A percentile compares a stretch with the other conserved stretches of the same genome.
Conservation (phyloP, 2,329 filamentous ascomycete species). For the Scedosporium dehoogii region DNA sequence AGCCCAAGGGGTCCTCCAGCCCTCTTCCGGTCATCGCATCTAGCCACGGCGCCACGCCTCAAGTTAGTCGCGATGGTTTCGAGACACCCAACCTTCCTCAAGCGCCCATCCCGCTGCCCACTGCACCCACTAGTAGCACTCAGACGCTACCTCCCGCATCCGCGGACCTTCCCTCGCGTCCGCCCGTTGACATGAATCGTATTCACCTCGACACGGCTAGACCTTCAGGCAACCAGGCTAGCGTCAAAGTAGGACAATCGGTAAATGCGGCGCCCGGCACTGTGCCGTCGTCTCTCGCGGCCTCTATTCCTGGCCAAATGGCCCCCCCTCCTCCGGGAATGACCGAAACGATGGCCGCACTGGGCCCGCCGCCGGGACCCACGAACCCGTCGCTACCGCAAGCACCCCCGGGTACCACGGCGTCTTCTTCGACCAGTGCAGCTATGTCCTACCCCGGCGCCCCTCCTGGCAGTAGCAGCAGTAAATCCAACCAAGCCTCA, state of each 20-base stretch:
- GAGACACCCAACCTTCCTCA: constrained; percentile 1
- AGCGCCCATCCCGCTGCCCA: not conserved
- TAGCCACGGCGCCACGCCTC: not conserved
- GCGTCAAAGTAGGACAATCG: not conserved
- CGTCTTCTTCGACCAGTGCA: not conserved
- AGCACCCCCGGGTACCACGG: not conserved
- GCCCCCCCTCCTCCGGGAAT: not conserved
- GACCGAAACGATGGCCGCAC: constrained; percentile 2
- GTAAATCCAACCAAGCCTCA: not conserved
- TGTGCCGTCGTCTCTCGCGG: not conserved
- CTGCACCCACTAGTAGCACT: not conserved
- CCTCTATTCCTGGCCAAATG: not conserved
- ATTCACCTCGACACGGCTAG: not conserved
- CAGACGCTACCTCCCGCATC: constrained; percentile 2
- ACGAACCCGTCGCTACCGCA: constrained; percentile 1
- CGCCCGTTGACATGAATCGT: constrained; percentile 7
- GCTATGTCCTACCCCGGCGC: not conserved
- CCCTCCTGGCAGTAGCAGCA: not conserved
- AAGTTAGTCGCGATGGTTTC: not conserved
- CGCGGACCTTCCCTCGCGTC: constrained; percentile 5
- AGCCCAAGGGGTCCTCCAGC: not conserved
- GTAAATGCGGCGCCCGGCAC: not conserved
- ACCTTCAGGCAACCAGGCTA: not conserved
- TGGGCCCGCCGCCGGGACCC: constrained; percentile 4
- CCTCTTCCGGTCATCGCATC: not conserved